Evolutionary conservation across 768 basidiomycete species (phyloP).

Genomic region (Suillus spraguei): DNA sequence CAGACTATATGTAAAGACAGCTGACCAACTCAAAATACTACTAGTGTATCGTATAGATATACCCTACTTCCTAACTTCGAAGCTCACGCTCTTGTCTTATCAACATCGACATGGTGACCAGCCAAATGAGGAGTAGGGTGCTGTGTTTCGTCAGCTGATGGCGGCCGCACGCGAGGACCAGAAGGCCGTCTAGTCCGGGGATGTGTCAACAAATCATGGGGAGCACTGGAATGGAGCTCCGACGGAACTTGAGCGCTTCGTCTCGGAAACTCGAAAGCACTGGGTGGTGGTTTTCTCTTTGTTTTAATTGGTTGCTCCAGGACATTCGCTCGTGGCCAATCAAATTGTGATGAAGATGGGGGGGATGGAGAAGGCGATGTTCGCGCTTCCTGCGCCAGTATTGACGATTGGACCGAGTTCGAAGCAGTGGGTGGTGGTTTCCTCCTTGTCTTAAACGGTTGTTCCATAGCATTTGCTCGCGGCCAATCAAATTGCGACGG

Average conservation of each 20-base stretch:
- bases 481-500: slow-evolving; percentile 61
- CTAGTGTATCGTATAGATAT: background rate
- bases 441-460: slow-evolving; percentile 23
- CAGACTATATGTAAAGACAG: background rate
- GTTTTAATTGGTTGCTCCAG: slow-evolving; percentile 28
- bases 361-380: slow-evolving; percentile 7
- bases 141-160: slow-evolving; percentile 22
- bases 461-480: slow-evolving; percentile 38
- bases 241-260: slow-evolving; percentile 6
- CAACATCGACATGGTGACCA: background rate
- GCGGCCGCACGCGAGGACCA: slow-evolving; percentile 29
- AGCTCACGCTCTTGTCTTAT: background rate
- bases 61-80: background rate
- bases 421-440: slow-evolving; percentile 17
- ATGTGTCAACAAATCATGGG: slow-evolving; percentile 15
- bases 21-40: background rate
- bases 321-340: slow-evolving; percentile 54
- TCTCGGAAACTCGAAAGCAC: slow-evolving; percentile 27
- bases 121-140: background rate
- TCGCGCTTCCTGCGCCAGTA: slow-evolving; percentile 17
- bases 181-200: slow-evolving; percentile 35
- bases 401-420: slow-evolving; percentile 27
- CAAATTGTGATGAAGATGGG: slow-evolving; percentile 48
- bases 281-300: slow-evolving; percentile 19
- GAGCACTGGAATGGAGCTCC: slow-evolving; percentile 9